Percentiles rank a stretch among this genome's conserved stretches.
Conservation (phyloP, 495 filamentous ascomycete genomes). For the Hypoxylon intermedium region DNA sequence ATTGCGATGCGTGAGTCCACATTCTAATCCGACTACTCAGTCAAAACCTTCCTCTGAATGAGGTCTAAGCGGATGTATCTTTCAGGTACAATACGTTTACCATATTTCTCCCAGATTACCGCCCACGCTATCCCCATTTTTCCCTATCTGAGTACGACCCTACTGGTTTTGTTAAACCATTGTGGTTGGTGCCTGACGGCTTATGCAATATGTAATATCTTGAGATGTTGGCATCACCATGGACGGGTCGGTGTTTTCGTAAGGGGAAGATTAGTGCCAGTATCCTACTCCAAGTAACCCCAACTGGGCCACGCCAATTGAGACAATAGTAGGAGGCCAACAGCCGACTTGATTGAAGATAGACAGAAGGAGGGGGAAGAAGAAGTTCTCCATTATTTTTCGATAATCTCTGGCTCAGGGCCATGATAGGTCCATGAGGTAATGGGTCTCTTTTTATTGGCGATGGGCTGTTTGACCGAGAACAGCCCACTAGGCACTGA, state of each 20-base stretch:
- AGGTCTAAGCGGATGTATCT: too few species aligned
- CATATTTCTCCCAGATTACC: conserved; percentile 23
- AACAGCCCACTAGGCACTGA: conserved; percentile 15
- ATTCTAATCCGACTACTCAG: too few species aligned
- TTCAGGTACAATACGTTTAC: neutral
- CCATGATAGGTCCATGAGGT: conserved; percentile 26
- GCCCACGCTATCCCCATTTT: conserved; percentile 18
- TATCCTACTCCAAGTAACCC: conserved; percentile 6
- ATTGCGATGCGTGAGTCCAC: conserved; percentile 18
- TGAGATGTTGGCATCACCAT: conserved; percentile 18
- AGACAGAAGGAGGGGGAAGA: conserved; percentile 4
- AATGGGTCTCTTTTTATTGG: conserved; percentile 31
- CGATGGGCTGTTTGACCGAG: conserved; percentile 20
- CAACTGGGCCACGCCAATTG: neutral
- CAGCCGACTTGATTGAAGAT: conserved; percentile 3
- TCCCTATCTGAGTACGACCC: conserved; percentile 24
- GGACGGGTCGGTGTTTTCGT: conserved; percentile 8
- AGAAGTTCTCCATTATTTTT: conserved; percentile 3
- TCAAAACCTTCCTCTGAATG: too few species aligned
- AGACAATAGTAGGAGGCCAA: conserved; percentile 6
- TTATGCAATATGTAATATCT: conserved; percentile 25
- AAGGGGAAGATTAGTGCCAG: neutral
- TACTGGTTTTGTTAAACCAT: conserved; percentile 4
- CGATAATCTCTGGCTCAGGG: conserved; percentile 5
- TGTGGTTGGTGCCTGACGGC: conserved; percentile 20